Percentiles rank a stretch among this genome's conserved stretches.
phyloP scores from a whole-genome alignment of 768 basidiomycete species.

The Boletus rubroflammeus region DNA sequence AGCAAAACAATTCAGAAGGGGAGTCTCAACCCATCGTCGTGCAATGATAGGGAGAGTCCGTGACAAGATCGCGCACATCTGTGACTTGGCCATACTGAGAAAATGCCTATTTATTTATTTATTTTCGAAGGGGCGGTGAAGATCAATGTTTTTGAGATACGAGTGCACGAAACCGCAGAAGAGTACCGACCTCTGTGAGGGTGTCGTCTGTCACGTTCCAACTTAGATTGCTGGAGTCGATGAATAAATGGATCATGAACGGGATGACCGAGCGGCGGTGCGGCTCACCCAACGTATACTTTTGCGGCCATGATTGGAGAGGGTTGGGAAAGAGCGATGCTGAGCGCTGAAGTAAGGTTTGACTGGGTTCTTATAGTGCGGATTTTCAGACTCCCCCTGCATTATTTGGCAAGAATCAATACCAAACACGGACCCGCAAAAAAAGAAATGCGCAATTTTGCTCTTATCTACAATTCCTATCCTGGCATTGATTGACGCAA shows the following conservation, averaged over 20 bases:
- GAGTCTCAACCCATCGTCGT: slow-evolving; percentile 32
- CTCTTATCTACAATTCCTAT: slow-evolving; percentile 10
- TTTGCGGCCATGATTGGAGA: slow-evolving; percentile 29
- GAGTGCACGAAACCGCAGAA: background rate
- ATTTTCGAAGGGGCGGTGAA: background rate
- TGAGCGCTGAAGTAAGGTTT: slow-evolving; percentile 15
- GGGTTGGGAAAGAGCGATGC: slow-evolving; percentile 14
- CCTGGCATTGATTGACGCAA: no score
- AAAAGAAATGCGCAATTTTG: background rate
- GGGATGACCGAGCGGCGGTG: background rate
- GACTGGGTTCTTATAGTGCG: slow-evolving; percentile 26
- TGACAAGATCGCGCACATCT: slow-evolving; percentile 45
- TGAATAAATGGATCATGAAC: background rate
- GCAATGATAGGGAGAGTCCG: slow-evolving; percentile 30
- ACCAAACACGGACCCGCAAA: background rate
- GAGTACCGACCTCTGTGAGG: slow-evolving; percentile 23
- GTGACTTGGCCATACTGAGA: slow-evolving; percentile 39
- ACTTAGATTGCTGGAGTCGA: slow-evolving; percentile 29
- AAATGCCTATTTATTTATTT: slow-evolving; percentile 37
- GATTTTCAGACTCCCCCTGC: slow-evolving; percentile 30
- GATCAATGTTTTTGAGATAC: slow-evolving; percentile 8
- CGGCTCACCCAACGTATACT: slow-evolving; percentile 33
- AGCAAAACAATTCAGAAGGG: slow-evolving; percentile 22
- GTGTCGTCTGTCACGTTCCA: slow-evolving; percentile 32
- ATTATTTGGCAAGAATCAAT: slow-evolving; percentile 19